Evolutionary conservation across 106 monocot genomes (phyloP), one percentile per base, ranked within the genome.

Genomic region (Apostasia ramifera): DNA sequence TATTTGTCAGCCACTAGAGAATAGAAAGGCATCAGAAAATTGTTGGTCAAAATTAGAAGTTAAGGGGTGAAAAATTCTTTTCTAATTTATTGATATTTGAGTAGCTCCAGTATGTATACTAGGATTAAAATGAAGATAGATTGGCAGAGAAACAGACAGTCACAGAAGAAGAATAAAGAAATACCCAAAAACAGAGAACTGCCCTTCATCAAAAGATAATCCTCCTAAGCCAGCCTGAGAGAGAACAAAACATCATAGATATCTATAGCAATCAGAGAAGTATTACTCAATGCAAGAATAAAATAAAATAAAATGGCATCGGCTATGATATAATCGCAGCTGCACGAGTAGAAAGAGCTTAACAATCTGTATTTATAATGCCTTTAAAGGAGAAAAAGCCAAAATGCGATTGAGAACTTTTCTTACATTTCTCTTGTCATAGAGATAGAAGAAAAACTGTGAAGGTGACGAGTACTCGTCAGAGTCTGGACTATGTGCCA

Each of bases 151-250:
- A 26, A 26, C 26, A 0, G 26, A 67, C 4, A 53, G 4, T 12
- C 6, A 1, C 0, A 11, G 38, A 52, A 47, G 40, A 38, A 2
- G 37, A 40, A 45, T 57, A 26, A 58, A 47, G 48, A 6, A 67
- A 44, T 88, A 95, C 94, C 94, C 91, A 43, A 95, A 86, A 45
- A 95, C 94, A 43, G 94, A 95, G 76, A 95, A 95, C 71, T 95
- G 94, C 5, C 94, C 94, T 83, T 95, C 94, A 45, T 95, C 94
- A 71, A 95, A 95, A 50, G 94, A 91, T 66, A 91, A 70, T 48
- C 94, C 91, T 73, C 94, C 94, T 75, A 95, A 76, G 39, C 94
- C 94, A 66, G 91, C 73, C 94, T 95, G 81, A 41, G 71, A 0
- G 47, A 26, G 38, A 68, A 43, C 61, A 67, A 62, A 13, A 15